Conservation (phyloP, 2,329 filamentous ascomycete species). For the Alternaria sp. region DNA sequence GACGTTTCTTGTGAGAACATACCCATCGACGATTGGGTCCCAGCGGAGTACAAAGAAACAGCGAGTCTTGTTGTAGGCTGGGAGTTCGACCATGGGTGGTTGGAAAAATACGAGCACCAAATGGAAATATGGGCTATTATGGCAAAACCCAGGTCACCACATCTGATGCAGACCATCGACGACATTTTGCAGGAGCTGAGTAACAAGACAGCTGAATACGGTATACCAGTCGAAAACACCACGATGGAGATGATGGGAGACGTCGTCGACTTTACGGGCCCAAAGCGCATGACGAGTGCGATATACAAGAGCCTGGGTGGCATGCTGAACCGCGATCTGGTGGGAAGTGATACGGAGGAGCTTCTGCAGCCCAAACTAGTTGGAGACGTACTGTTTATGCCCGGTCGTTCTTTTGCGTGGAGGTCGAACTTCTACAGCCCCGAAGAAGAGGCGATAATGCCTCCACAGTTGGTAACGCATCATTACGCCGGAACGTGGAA, state of each 20-base stretch:
- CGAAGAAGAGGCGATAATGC: conserved; percentile 13
- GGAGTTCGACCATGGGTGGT: conserved; percentile 49
- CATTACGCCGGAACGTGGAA: conserved; percentile 36
- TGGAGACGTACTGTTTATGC: conserved; percentile 39
- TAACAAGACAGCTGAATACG: conserved; percentile 21
- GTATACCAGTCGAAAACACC: conserved; percentile 26
- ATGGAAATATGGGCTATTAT: conserved; percentile 48
- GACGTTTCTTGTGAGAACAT: conserved; percentile 50
- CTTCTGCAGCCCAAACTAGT: conserved; percentile 39
- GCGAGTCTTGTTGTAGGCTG: conserved; percentile 51
- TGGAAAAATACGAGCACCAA: conserved; percentile 29
- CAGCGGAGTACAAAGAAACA: conserved; percentile 39
- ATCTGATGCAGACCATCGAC: conserved; percentile 37
- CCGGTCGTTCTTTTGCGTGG: conserved; percentile 26
- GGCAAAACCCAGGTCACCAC: conserved; percentile 33
- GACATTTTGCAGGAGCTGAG: conserved; percentile 33
- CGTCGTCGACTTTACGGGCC: conserved; percentile 42
- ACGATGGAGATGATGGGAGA: conserved; percentile 36
- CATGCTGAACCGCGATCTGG: conserved; percentile 25
- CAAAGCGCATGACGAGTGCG: conserved; percentile 36
- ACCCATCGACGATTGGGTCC: conserved; percentile 51
- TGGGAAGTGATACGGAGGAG: conserved; percentile 28
- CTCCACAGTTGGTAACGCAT: conserved; percentile 25
- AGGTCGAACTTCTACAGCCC: conserved; percentile 23
- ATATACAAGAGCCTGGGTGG: conserved; percentile 37